These are phyloP conservation scores for Saccharomycopsis capsularis DNA, from an alignment of 805 yeast species.

Conservation along the genomic window DNA sequence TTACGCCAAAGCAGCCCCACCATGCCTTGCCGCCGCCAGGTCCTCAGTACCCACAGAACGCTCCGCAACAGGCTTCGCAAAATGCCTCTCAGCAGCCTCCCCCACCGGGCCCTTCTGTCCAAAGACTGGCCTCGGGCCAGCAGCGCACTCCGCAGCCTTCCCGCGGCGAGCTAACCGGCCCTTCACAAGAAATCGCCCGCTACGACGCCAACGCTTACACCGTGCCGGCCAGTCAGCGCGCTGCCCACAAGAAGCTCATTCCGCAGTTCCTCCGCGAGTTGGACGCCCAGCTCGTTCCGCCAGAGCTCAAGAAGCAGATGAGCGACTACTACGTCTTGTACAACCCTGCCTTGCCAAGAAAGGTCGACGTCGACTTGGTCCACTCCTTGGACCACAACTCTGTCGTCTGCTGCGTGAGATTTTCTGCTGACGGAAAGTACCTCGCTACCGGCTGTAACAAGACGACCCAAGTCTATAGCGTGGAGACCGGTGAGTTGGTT, in stretches of 20 bases:
- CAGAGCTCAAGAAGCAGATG: constrained; percentile 72
- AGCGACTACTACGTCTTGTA: constrained; percentile 83
- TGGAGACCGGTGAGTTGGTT: constrained; percentile 82
- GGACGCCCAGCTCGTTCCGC: constrained; percentile 70
- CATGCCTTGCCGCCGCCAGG: constrained; percentile 10
- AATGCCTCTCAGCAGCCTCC: constrained; percentile 6
- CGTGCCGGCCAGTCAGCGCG: constrained; percentile 35
- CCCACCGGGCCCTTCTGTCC: neutral
- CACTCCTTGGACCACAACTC: constrained; percentile 88
- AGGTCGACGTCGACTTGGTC: constrained; percentile 79
- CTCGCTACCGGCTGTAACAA: constrained; percentile 98
- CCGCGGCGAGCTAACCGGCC: constrained; percentile 8
- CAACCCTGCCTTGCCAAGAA: constrained; percentile 76
- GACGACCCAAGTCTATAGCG: constrained; percentile 89
- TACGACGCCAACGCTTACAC: constrained; percentile 10
- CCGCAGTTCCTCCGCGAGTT: constrained; percentile 75
- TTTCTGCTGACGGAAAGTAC: constrained; percentile 78
- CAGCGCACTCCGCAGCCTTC: constrained; percentile 15
- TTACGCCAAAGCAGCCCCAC: neutral
- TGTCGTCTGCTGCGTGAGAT: constrained; percentile 94
- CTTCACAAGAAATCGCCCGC: constrained; percentile 12
- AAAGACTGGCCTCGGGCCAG: constrained; percentile 4
- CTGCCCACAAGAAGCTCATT: constrained; percentile 23
- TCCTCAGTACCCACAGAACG: neutral
- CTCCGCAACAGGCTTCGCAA: neutral